These are phyloP conservation scores for Tanacetum coccineum DNA, from an alignment of 129 eudicot genomes.

Conservation along the genomic window DNA sequence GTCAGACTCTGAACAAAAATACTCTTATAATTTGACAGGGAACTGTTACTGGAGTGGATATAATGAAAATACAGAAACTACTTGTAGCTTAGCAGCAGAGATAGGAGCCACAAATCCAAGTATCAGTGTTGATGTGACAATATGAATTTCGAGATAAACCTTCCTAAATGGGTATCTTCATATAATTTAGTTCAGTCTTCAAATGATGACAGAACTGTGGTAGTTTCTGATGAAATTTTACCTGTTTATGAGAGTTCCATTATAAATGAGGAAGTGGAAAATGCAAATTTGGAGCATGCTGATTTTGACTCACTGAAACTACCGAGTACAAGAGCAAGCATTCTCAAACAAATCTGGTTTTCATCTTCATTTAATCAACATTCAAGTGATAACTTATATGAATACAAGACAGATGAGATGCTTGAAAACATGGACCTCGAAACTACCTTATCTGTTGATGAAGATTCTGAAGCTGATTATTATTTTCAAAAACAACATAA, in stretches of 20 bases:
- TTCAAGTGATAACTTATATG: slow-evolving; percentile 28
- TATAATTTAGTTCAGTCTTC: slow-evolving; percentile 24
- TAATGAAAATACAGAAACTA: slow-evolving; percentile 16
- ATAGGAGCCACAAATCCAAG: slow-evolving; percentile 12
- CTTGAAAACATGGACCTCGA: slow-evolving; percentile 39
- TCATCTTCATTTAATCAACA: slow-evolving; percentile 41
- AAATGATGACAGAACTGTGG: slow-evolving; percentile 27
- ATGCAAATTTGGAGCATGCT: slow-evolving; percentile 30
- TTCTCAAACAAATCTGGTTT: slow-evolving; percentile 56
- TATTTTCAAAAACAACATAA: slow-evolving; percentile 32
- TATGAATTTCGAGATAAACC: slow-evolving; percentile 23
- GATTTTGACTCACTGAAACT: slow-evolving; percentile 39
- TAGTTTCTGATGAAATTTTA: slow-evolving; percentile 42
- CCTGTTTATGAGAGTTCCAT: slow-evolving; percentile 72
- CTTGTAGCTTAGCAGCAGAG: slow-evolving; percentile 35
- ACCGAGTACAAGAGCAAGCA: slow-evolving; percentile 48
- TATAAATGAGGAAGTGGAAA: slow-evolving; percentile 37
- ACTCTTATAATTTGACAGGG: slow-evolving; percentile 33
- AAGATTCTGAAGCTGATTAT: slow-evolving; percentile 34
- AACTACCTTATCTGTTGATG: slow-evolving; percentile 26
- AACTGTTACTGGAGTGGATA: slow-evolving; percentile 30
- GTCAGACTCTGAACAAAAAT: slow-evolving; percentile 15
- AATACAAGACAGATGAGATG: slow-evolving; percentile 47
- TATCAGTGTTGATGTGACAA: slow-evolving; percentile 23
- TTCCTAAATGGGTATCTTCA: slow-evolving; percentile 34